Percentiles rank a stretch among this genome's conserved stretches.
Evolutionary conservation across 176 grass and related monocot species (phyloP).

Genomic region (Triticum dicoccoides): DNA sequence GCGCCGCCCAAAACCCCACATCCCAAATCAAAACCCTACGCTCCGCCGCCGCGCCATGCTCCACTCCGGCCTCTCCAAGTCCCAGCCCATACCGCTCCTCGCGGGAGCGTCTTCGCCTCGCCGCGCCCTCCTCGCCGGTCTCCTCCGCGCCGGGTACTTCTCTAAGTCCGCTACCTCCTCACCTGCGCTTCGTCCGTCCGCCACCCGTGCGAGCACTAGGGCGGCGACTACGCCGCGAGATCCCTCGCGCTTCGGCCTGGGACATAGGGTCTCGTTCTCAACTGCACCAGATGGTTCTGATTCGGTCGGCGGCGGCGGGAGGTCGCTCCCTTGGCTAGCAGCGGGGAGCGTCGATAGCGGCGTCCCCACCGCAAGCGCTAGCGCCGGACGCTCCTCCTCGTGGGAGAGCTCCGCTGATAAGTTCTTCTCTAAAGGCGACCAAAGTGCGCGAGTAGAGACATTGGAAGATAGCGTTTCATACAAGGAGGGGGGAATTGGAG

Average conservation of each 20-base stretch:
- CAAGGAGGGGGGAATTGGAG: slow-evolving; percentile 11
- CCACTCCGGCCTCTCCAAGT: slow-evolving; percentile 62
- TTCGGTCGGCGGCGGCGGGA: slow-evolving; percentile 3
- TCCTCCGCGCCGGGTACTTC: slow-evolving; percentile 41
- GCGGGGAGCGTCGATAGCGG: neutral
- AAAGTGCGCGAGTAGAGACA: slow-evolving; percentile 14
- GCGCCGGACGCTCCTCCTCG: slow-evolving; percentile 54
- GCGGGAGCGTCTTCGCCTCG: slow-evolving; percentile 31
- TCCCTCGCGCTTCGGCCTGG: neutral
- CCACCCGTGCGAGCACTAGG: slow-evolving; percentile 17
- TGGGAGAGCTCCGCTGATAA: slow-evolving; percentile 78
- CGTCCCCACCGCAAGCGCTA: slow-evolving; percentile 11
- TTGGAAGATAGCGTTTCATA: slow-evolving; percentile 21
- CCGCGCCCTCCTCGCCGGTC: slow-evolving; percentile 32
- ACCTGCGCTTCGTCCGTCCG: slow-evolving; percentile 13
- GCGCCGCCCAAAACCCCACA: slow-evolving; percentile 19
- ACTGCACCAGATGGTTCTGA: slow-evolving; percentile 26
- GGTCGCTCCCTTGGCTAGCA: slow-evolving; percentile 55
- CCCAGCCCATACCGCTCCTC: slow-evolving; percentile 50
- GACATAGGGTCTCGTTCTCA: slow-evolving; percentile 58
- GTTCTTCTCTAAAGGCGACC: slow-evolving; percentile 60
- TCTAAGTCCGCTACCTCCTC: slow-evolving; percentile 31
- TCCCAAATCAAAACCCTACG: slow-evolving; percentile 19
- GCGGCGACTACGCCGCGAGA: neutral
- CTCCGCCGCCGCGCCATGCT: slow-evolving; percentile 43